Conservation (phyloP, 352 stramenopile genomes). For the Phytophthora lateralis region DNA sequence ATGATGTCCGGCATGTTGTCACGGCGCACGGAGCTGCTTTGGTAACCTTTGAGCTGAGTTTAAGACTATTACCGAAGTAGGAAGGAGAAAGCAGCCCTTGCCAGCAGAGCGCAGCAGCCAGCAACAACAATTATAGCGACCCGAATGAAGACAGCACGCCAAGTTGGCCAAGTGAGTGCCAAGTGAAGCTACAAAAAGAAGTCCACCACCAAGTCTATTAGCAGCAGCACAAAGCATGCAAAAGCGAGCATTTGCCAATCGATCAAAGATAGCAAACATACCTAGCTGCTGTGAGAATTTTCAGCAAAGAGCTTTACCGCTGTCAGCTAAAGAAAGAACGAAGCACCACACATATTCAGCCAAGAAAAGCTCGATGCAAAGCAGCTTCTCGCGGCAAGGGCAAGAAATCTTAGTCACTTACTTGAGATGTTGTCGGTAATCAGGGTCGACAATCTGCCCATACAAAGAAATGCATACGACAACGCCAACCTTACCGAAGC, state of each 20-base stretch:
- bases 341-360: slow-evolving; percentile 6
- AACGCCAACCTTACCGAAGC: slow-evolving; percentile 21
- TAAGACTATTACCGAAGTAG: slow-evolving; percentile 7
- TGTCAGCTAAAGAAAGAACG: slow-evolving; percentile 40
- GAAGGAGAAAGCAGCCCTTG: slow-evolving; percentile 9
- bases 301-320: slow-evolving; percentile 3
- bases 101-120: slow-evolving; percentile 21
- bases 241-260: background rate
- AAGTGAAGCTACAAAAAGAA: slow-evolving; percentile 32
- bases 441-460: slow-evolving; percentile 10
- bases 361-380: slow-evolving; percentile 31
- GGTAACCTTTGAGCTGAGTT: background rate
- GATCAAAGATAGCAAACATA: slow-evolving; percentile 35
- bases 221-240: slow-evolving; percentile 17
- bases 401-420: slow-evolving; percentile 15
- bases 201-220: slow-evolving; percentile 23
- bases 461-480: slow-evolving; percentile 3
- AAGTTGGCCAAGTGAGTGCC: slow-evolving; percentile 3
- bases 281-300: slow-evolving; percentile 2
- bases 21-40: background rate
- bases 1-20: slow-evolving; percentile 50
- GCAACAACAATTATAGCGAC: slow-evolving; percentile 39
- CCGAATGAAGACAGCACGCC: slow-evolving; percentile 6
- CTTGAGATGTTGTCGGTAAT: slow-evolving; percentile 1
- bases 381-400: slow-evolving; percentile 2